Percentiles rank a stretch among this genome's conserved stretches.
phyloP scores from a whole-genome alignment of 2,329 filamentous ascomycete species.

The Drechslerella dactyloides region DNA sequence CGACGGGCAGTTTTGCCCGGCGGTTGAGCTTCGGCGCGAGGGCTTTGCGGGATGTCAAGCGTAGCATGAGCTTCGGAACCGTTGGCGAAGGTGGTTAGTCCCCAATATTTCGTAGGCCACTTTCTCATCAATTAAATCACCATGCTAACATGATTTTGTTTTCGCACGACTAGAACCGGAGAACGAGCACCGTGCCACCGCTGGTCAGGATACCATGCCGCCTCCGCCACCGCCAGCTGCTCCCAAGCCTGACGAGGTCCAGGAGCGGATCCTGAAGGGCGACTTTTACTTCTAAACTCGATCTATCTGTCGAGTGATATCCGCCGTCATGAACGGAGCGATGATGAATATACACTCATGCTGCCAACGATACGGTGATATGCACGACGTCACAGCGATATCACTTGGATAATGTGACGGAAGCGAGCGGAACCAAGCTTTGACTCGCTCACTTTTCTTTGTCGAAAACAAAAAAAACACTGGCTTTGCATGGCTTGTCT shows the following conservation, averaged over 20 bases:
- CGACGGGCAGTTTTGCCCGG: conserved; percentile 74
- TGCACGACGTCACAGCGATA: background rate
- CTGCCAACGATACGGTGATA: background rate
- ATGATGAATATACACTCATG: background rate
- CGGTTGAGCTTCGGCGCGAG: conserved; percentile 89
- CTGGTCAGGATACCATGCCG: conserved; percentile 52
- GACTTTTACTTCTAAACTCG: conserved; percentile 82
- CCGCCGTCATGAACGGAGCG: background rate
- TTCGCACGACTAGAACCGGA: conserved; percentile 54
- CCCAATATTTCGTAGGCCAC: conserved; percentile 57
- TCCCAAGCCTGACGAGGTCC: conserved; percentile 75
- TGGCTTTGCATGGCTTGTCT: background rate
- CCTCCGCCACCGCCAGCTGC: conserved; percentile 58
- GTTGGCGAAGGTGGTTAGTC: conserved; percentile 70
- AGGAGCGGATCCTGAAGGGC: conserved; percentile 95
- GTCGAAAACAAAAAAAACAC: too few relatives aligned
- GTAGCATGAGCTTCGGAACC: conserved; percentile 61
- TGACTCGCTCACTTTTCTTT: background rate
- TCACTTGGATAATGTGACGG: background rate
- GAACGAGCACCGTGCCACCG: conserved; percentile 33
- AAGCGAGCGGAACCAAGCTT: background rate
- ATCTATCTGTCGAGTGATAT: conserved; percentile 1
- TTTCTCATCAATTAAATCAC: conserved; percentile 56
- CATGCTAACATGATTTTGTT: conserved; percentile 57
- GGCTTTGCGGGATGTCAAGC: conserved; percentile 69